Percentiles rank a stretch among this genome's conserved stretches.
These are phyloP conservation scores for Pichia terricola DNA, from an alignment of 1,139 yeast species.

Conservation along the genomic window DNA sequence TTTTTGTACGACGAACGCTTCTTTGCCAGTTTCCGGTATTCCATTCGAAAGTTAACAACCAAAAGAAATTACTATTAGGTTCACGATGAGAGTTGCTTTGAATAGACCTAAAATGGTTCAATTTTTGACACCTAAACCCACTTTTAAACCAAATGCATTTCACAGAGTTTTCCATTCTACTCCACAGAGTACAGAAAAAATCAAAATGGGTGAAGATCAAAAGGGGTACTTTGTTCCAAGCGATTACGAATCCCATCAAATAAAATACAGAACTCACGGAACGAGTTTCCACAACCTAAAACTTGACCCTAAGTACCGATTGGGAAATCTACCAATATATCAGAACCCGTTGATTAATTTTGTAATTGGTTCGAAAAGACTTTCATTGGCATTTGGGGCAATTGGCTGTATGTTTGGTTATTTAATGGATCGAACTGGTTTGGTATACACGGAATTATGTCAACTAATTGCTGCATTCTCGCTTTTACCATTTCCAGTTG, in stretches of 20 bases:
- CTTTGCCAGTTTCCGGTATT: too few relatives aligned
- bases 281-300: constrained; percentile 17
- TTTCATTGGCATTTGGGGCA: constrained; percentile 45
- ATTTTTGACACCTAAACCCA: too few relatives aligned
- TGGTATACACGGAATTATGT: constrained; percentile 48
- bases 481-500: constrained; percentile 38
- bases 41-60: too few relatives aligned
- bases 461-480: constrained; percentile 32
- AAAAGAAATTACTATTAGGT: too few relatives aligned
- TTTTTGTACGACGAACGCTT: too few relatives aligned
- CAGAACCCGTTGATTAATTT: constrained; percentile 48
- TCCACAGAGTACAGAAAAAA: constrained; percentile 1
- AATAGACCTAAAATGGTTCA: too few relatives aligned
- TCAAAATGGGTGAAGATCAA: constrained; percentile 24
- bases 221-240: constrained; percentile 20
- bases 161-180: too few relatives aligned
- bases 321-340: constrained; percentile 46
- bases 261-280: constrained; percentile 22
- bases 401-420: constrained; percentile 48
- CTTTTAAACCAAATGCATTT: too few relatives aligned
- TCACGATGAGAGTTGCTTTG: too few relatives aligned
- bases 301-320: constrained; percentile 33
- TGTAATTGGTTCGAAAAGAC: constrained; percentile 44
- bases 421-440: constrained; percentile 44
- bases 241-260: constrained; percentile 11